These are phyloP conservation scores for Immersiella caudata DNA, from an alignment of 495 filamentous ascomycete species.

Conservation along the genomic window DNA sequence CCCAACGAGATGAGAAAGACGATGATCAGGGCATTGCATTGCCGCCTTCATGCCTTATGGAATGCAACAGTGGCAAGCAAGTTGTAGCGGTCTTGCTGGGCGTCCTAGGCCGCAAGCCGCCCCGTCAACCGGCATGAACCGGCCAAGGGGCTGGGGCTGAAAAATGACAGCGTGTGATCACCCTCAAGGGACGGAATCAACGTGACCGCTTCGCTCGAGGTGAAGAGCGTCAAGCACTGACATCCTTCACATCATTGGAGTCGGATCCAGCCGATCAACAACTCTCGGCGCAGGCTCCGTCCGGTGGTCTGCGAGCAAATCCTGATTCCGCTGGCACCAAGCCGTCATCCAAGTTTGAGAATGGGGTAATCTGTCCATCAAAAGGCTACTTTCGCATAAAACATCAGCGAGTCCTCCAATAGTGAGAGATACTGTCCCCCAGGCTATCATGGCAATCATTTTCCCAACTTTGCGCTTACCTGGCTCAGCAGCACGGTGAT, in stretches of 20 bases:
- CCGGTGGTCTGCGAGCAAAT: background rate
- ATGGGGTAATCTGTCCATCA: background rate
- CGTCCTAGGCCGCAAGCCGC: background rate
- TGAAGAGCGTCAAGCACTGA: background rate
- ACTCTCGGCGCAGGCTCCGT: background rate
- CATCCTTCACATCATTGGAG: background rate
- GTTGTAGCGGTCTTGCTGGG: slow-evolving; percentile 2
- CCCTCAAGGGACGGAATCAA: background rate
- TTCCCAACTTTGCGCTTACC: slow-evolving; percentile 8
- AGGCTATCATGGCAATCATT: slow-evolving; percentile 17
- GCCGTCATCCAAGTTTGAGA: background rate
- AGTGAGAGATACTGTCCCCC: background rate
- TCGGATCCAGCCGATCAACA: slow-evolving; percentile 4
- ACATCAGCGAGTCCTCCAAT: background rate
- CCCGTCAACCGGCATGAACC: slow-evolving; percentile 21
- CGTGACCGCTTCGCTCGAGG: background rate
- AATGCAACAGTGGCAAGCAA: slow-evolving; percentile 8
- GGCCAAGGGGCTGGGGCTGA: slow-evolving; percentile 12
- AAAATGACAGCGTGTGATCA: slow-evolving; percentile 19
- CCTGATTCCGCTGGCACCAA: background rate
- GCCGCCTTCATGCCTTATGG: slow-evolving; percentile 9
- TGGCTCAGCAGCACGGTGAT: slow-evolving; percentile 13
- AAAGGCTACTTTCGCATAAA: background rate
- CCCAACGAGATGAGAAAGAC: background rate
- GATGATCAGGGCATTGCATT: slow-evolving; percentile 6